Base-by-base conservation (phyloP, 805 yeast species). In the Kazachstania bromeliacearum region DNA sequence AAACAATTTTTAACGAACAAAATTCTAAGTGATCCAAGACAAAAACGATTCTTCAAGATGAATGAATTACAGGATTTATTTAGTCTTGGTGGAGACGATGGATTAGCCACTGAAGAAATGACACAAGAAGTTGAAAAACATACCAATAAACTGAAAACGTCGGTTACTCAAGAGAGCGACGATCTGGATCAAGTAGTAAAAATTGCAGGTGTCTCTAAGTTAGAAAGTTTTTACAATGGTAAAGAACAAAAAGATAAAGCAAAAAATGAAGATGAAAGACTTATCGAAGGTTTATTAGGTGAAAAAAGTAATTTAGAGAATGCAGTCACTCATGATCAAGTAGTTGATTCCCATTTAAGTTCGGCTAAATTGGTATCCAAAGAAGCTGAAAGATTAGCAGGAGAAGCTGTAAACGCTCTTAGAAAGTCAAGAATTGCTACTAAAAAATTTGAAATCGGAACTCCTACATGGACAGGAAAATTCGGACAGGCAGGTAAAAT, bases 381-480 rank as follows among this genome's bases (percentile, higher is more conserved):
- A 26, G 79, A 76, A 38, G 92, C 94, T 0, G 72, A 71, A 4
- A 65, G 66, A 33, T 72, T 69, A 51, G 73, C 78, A 30, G 57
- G 59, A 42, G 63, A 67, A 13, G 81, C 81, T 0, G 64, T 77
- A 0, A 62, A 61, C 14, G 79, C 78, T 0, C 56, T 83, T 38
- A 66, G 72, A 36, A 71, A 72, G 40, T 84, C 95, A 0, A 50
- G 64, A 27, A 58, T 44, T 31, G 53, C 50, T 8, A 65, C 67
- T 12, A 62, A 60, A 39, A 60, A 57, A 31, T 58, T 58, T 17
- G 60, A 63, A 18, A 66, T 88, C 21, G 95, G 95, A 4, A 77
- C 81, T 0, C 97, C 96, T 0, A 89, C 98, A 0, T 92, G 96
- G 94, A 89, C 98, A 0, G 98, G 98, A 0, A 74, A 73, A 46